Conservation (phyloP, 768 basidiomycete species). For the Tulasnella sp. region DNA sequence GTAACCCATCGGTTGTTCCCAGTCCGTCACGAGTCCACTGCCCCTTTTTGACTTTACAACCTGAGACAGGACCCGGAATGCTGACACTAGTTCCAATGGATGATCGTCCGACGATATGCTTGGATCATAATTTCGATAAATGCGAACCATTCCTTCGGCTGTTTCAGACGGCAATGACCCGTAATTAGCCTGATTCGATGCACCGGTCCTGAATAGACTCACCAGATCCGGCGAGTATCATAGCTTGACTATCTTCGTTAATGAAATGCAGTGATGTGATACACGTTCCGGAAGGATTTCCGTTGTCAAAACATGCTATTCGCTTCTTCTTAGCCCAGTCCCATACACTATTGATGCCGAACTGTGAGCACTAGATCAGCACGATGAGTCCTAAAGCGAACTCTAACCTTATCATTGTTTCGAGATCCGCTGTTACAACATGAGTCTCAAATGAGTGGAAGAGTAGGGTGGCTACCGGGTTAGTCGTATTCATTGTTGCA, state of each 20-base stretch:
- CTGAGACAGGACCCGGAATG: constrained; percentile 80
- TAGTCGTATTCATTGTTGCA: constrained; percentile 44
- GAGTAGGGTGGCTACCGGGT: constrained; percentile 58
- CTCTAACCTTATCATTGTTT: constrained; percentile 83
- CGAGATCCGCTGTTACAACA: constrained; percentile 71
- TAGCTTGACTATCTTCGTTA: constrained; percentile 88
- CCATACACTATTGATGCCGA: constrained; percentile 53
- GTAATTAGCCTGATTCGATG: too few relatives aligned
- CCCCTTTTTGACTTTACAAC: constrained; percentile 48
- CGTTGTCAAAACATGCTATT: constrained; percentile 77
- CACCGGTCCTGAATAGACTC: too few relatives aligned
- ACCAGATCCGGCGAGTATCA: constrained; percentile 82
- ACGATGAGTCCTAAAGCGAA: background rate
- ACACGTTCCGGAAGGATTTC: constrained; percentile 64
- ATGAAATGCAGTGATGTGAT: constrained; percentile 86
- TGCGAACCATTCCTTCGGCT: constrained; percentile 87
- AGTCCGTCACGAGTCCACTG: constrained; percentile 76
- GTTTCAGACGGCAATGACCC: too few relatives aligned
- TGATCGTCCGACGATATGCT: constrained; percentile 35
- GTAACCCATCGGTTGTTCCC: constrained; percentile 80
- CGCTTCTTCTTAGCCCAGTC: constrained; percentile 80
- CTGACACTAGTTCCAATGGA: constrained; percentile 81
- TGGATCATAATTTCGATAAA: constrained; percentile 87
- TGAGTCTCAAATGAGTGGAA: constrained; percentile 92
- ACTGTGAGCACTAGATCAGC: constrained; percentile 9